These are phyloP conservation scores for Globisporangium iwayamae DNA, from an alignment of 352 stramenopile species.

Conservation along the genomic window DNA sequence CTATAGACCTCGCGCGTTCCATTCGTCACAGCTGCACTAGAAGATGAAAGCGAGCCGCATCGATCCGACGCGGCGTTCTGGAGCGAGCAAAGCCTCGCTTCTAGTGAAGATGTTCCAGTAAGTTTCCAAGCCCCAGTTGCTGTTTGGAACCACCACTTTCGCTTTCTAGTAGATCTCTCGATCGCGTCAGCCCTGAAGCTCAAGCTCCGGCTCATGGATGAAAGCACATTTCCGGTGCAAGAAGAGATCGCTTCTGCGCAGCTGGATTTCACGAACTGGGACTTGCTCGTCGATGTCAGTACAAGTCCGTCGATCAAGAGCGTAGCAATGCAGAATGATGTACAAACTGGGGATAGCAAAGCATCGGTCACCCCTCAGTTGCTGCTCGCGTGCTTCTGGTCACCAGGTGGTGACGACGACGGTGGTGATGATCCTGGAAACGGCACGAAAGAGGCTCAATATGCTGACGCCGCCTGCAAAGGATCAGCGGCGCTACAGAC, in stretches of 20 bases:
- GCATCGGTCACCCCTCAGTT: neutral
- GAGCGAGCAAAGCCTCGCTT: neutral
- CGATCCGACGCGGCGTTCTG: slow-evolving; percentile 1
- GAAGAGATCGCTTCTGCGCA: neutral
- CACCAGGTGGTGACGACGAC: neutral
- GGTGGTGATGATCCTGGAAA: neutral
- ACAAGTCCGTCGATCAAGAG: neutral
- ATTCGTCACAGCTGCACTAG: slow-evolving; percentile 4
- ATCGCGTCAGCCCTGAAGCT: neutral
- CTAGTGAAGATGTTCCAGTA: neutral
- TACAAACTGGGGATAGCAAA: neutral
- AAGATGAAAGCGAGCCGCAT: neutral
- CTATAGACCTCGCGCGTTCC: neutral
- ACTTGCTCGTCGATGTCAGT: neutral
- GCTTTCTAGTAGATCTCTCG: slow-evolving; percentile 2
- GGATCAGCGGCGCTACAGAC: neutral
- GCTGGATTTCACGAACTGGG: neutral
- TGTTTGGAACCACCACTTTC: slow-evolving; percentile 15
- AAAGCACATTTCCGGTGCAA: neutral
- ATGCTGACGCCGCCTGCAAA: neutral
- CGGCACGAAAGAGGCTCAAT: too few species aligned
- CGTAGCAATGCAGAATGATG: neutral
- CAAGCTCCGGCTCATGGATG: slow-evolving; percentile 1
- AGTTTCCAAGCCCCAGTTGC: neutral
- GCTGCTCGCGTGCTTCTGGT: slow-evolving; percentile 6